A percentile compares a stretch with the other conserved stretches of the same genome.
These are phyloP conservation scores for Spongospora subterranea DNA, from an alignment of 208 protist genomes.

Conservation along the genomic window DNA sequence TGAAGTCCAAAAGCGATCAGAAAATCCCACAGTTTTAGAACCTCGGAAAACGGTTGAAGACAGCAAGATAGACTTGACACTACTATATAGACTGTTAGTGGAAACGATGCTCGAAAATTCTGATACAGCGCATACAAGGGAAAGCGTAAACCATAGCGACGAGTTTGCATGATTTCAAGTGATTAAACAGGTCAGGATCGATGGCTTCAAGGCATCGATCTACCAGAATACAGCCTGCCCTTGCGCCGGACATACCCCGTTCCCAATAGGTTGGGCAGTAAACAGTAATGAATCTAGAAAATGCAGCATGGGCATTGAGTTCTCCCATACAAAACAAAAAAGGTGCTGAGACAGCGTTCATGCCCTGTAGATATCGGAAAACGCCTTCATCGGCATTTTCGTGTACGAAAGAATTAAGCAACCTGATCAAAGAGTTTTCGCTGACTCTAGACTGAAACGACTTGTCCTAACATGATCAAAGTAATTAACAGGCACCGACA, in stretches of 20 bases:
- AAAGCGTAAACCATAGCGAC: constrained; percentile 50
- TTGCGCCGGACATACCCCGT: neutral
- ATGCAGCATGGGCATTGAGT: constrained; percentile 11
- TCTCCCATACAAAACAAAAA: constrained; percentile 45
- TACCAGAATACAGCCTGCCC: constrained; percentile 13
- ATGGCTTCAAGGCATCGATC: neutral
- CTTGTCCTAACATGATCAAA: neutral
- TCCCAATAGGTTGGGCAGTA: constrained; percentile 52
- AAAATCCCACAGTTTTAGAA: constrained; percentile 45
- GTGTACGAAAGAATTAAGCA: constrained; percentile 49
- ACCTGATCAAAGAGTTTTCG: constrained; percentile 48
- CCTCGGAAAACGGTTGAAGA: constrained; percentile 53
- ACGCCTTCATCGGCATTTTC: constrained; percentile 43
- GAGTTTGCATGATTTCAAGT: neutral
- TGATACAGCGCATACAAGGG: neutral
- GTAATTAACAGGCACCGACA: neutral
- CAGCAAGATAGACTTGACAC: constrained; percentile 36
- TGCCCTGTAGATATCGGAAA: constrained; percentile 38
- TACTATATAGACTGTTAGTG: neutral
- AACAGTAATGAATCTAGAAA: constrained; percentile 9
- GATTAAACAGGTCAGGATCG: constrained; percentile 26
- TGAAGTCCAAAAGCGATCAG: constrained; percentile 14
- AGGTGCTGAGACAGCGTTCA: constrained; percentile 13
- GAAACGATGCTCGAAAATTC: neutral
- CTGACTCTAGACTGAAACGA: constrained; percentile 28